phyloP scores from a whole-genome alignment of 2,329 filamentous ascomycete genomes.

The Neodidymelliopsis sp. region DNA sequence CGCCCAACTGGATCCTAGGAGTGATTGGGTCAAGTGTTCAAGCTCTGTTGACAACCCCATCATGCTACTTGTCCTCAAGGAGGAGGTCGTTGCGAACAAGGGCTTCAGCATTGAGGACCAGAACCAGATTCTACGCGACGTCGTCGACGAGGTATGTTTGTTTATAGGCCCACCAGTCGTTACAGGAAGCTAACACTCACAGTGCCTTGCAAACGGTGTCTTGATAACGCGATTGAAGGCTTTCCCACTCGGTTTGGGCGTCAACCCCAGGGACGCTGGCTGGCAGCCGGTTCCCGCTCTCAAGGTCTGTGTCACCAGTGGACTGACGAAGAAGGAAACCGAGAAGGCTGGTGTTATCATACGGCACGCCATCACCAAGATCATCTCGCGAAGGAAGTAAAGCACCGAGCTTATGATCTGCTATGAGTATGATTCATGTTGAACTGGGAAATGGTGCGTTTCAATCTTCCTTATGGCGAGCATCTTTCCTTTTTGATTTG shows the following conservation, averaged over 20 bases:
- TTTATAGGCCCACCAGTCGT: background rate
- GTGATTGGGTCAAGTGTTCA: conserved; percentile 88
- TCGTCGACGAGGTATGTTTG: conserved; percentile 86
- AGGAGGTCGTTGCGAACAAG: conserved; percentile 77
- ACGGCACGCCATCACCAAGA: conserved; percentile 91
- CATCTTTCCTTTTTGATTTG: conserved; percentile 2
- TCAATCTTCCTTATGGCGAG: conserved; percentile 2
- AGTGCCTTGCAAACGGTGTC: conserved; percentile 87
- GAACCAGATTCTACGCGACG: conserved; percentile 83
- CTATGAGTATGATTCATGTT: conserved; percentile 9
- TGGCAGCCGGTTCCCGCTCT: conserved; percentile 80
- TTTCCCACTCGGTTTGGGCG: conserved; percentile 67
- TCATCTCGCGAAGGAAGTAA: conserved; percentile 68
- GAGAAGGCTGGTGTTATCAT: conserved; percentile 92
- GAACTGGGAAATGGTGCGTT: background rate
- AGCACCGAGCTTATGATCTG: background rate
- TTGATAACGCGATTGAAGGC: conserved; percentile 87
- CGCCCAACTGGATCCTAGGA: conserved; percentile 86
- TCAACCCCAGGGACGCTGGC: conserved; percentile 68
- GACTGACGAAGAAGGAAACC: conserved; percentile 89
- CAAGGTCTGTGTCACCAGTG: conserved; percentile 89
- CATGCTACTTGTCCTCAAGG: conserved; percentile 82
- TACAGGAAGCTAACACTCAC: conserved; percentile 21
- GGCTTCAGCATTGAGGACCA: conserved; percentile 77
- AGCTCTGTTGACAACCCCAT: conserved; percentile 86